Base-by-base conservation (phyloP, 2,329 filamentous ascomycete species). In the Aureobasidium sp. region DNA sequence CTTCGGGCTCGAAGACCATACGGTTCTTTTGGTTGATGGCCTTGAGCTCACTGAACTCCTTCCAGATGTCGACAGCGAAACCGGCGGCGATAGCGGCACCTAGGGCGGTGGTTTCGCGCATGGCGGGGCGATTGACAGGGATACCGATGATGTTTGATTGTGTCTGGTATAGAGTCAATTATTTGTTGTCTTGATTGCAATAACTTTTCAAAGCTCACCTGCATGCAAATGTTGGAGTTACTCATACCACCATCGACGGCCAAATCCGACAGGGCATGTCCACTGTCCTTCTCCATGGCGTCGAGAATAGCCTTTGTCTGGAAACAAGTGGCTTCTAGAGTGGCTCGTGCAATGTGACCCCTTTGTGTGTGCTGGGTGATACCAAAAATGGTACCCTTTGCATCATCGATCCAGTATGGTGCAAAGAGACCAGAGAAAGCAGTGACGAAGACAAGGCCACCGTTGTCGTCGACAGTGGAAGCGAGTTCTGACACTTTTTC, bases 351-450 rank as follows among this genome's bases (percentile, higher is more conserved):
- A 67, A 95, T 89, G 72, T 95, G 91, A 14, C 89, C 89, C 68
- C 85, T 85, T 70, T 90, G 82, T 0, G 90, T 95, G 76, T 90
- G 87, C 67, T 91, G 88, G 0, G 90, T 94, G 66, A 95, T 87
- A 51, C 90, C 90, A 11, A 61, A 91, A 47, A 92, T 83, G 8
- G 90, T 94, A 62, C 90, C 90, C 73, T 90, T 87, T 36, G 90
- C 90, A 74, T 93, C 89, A 70, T 94, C 90, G 65, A 94, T 91
- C 90, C 90, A 95, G 74, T 94, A 94, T 0, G 90, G 90, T 1
- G 90, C 90, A 71, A 94, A 94, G 6, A 95, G 81, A 62, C 90
- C 90, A 73, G 87, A 90, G 71, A 95, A 95, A 2, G 90, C 90
- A 2, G 90, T 94, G 64, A 95, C 90, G 67, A 94, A 77, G 37